Base-by-base conservation (phyloP, 2,329 filamentous ascomycete genomes). In the Colletotrichum agaves region DNA sequence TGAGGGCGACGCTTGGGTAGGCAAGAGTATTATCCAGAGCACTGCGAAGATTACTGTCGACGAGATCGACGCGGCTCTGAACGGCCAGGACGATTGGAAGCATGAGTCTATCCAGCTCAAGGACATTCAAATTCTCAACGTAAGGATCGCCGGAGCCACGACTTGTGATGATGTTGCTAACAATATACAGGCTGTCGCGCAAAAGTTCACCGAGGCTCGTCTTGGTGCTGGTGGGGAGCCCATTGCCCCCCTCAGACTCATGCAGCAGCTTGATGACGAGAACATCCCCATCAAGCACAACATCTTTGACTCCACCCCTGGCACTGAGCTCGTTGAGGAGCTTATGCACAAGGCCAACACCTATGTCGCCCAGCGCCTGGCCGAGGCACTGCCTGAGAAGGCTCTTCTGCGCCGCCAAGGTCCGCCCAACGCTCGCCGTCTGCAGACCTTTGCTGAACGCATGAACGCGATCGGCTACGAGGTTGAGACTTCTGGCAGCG, bases 271-370 rank as follows among this genome's bases (percentile, higher is more conserved):
- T 44, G 96, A 99, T 73, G 96, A 99, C 73, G 96, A 99, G 84
- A 98, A 98, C 78, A 93, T 98, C 60, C 96, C 95, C 2, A 94
- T 98, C 44, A 94, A 97, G 82, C 89, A 93, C 78, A 99, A 98
- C 82, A 92, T 99, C 71, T 99, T 98, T 75, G 91, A 98, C 78
- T 95, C 93, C 33, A 93, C 93, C 12, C 85, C 91, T 10, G 93
- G 94, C 3, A 93, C 97, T 71, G 95, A 98, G 81, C 88, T 98
- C 70, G 93, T 98, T 49, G 96, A 99, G 79, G 96, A 99, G 82
- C 85, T 99, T 60, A 91, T 93, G 82, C 92, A 97, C 85, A 97
- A 97, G 84, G 92, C 93, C 66, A 98, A 99, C 78, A 87, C 89
- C 53, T 91, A 93, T 76, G 92, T 99, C 70, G 96, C 95, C 15